Percentiles rank a stretch among this genome's conserved stretches.
These are phyloP conservation scores for Chlorella sorokiniana DNA, from an alignment of 139 green algal species.

Conservation along the genomic window DNA sequence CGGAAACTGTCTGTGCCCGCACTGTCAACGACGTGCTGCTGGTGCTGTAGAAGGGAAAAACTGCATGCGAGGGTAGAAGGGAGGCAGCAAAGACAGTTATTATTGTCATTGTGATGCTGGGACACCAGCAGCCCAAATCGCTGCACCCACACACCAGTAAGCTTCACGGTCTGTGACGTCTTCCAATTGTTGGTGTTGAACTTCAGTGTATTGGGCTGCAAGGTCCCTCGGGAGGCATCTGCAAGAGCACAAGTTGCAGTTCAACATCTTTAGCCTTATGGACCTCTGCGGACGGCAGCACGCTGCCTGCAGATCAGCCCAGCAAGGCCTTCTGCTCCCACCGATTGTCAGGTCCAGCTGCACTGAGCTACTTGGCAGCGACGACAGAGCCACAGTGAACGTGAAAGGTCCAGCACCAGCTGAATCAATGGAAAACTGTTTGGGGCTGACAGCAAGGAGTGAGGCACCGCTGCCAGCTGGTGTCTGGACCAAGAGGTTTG, in stretches of 20 bases:
- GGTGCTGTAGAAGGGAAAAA: background rate
- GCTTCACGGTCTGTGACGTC: constrained; percentile 14
- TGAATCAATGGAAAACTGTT: background rate
- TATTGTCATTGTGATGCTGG: background rate
- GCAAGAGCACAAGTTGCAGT: background rate
- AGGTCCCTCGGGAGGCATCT: background rate
- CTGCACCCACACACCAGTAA: background rate
- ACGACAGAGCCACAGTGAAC: constrained; percentile 14
- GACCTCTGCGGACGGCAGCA: background rate
- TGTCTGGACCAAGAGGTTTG: constrained; percentile 21
- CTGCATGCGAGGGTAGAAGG: background rate
- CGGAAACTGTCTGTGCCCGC: background rate
- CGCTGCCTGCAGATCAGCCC: background rate
- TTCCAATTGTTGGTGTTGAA: constrained; percentile 37
- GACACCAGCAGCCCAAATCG: background rate
- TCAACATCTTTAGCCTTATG: background rate
- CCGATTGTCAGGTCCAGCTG: background rate
- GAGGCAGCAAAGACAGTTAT: background rate
- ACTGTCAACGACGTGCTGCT: constrained; percentile 1
- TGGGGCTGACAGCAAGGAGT: background rate
- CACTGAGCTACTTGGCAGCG: background rate
- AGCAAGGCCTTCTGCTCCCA: background rate
- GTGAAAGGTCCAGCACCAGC: background rate
- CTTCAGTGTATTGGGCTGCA: background rate
- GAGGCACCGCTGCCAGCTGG: background rate